Percentiles rank a stretch among this genome's conserved stretches.
phyloP scores from a whole-genome alignment of 2,329 filamentous ascomycete species.

The Camillea tinctor region DNA sequence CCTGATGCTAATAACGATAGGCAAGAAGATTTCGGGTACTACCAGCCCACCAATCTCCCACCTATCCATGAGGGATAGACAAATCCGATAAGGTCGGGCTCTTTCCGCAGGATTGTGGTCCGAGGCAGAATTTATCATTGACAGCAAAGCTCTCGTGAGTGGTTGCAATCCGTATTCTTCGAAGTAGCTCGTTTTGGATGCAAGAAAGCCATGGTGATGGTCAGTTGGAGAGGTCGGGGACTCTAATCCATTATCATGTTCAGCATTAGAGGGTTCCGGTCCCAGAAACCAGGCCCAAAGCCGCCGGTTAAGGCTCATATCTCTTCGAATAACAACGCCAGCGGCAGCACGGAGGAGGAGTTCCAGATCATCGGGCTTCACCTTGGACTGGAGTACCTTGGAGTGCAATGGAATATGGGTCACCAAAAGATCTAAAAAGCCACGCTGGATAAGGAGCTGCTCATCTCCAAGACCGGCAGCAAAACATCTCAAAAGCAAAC shows the following conservation, averaged over 20 bases:
- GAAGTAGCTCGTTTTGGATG: conserved; percentile 76
- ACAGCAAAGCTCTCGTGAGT: conserved; percentile 70
- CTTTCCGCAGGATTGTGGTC: conserved; percentile 59
- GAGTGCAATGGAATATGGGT: conserved; percentile 86
- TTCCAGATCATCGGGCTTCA: conserved; percentile 74
- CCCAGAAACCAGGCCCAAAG: conserved; percentile 97
- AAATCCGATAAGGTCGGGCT: conserved; percentile 85
- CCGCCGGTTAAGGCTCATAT: conserved; percentile 94
- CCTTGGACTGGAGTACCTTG: conserved; percentile 71
- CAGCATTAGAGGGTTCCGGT: conserved; percentile 57
- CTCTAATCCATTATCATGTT: conserved; percentile 48
- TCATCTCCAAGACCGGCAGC: conserved; percentile 84
- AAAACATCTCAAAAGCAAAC: conserved; percentile 86
- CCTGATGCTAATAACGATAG: conserved; percentile 77
- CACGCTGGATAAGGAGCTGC: conserved; percentile 87
- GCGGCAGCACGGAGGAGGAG: conserved; percentile 77
- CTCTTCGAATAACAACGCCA: conserved; percentile 83
- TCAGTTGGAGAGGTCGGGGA: conserved; percentile 44
- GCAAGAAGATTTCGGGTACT: conserved; percentile 84
- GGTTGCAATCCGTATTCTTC: conserved; percentile 73
- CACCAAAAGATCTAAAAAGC: conserved; percentile 89
- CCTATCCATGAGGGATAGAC: conserved; percentile 93
- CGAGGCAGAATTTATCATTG: conserved; percentile 65
- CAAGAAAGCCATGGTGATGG: conserved; percentile 44
- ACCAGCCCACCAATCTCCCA: conserved; percentile 95